Conservation (phyloP, 768 basidiomycete genomes). For the Pseudohyphozyma bogoriensis region DNA sequence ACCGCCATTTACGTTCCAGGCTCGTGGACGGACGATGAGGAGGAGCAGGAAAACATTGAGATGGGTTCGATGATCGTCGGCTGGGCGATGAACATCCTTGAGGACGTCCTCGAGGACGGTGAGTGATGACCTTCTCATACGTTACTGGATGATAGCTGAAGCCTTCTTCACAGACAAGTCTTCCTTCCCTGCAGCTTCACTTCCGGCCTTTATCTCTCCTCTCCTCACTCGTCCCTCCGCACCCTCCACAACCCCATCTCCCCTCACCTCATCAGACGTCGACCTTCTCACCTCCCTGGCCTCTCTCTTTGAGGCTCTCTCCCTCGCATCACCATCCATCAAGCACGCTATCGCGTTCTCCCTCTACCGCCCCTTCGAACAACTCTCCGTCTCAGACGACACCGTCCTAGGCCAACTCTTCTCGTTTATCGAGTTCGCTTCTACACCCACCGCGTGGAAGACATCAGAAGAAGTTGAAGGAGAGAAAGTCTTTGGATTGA, state of each 20-base stretch:
- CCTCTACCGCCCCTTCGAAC: neutral
- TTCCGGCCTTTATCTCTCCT: constrained; percentile 10
- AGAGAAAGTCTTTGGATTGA: constrained; percentile 54
- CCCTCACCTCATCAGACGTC: constrained; percentile 22
- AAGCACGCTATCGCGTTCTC: constrained; percentile 13
- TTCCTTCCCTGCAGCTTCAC: constrained; percentile 9
- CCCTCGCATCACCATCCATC: constrained; percentile 1
- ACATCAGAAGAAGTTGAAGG: neutral
- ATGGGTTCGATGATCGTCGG: constrained; percentile 2
- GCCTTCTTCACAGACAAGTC: constrained; percentile 6
- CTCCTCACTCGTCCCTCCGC: neutral
- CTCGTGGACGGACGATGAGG: neutral
- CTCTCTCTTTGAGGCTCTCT: constrained; percentile 22
- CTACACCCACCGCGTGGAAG: constrained; percentile 18
- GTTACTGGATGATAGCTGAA: neutral
- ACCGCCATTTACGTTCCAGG: constrained; percentile 1
- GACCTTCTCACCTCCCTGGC: constrained; percentile 21
- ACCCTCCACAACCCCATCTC: neutral
- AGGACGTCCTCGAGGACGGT: constrained; percentile 21
- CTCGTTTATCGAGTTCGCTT: constrained; percentile 19
- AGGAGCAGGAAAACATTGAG: constrained; percentile 5
- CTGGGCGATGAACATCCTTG: constrained; percentile 25
- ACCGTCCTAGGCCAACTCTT: constrained; percentile 19
- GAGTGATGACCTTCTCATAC: neutral
- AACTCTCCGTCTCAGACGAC: neutral